These are phyloP conservation scores for Candida peoriensis DNA, from an alignment of 805 yeast species.

Conservation along the genomic window DNA sequence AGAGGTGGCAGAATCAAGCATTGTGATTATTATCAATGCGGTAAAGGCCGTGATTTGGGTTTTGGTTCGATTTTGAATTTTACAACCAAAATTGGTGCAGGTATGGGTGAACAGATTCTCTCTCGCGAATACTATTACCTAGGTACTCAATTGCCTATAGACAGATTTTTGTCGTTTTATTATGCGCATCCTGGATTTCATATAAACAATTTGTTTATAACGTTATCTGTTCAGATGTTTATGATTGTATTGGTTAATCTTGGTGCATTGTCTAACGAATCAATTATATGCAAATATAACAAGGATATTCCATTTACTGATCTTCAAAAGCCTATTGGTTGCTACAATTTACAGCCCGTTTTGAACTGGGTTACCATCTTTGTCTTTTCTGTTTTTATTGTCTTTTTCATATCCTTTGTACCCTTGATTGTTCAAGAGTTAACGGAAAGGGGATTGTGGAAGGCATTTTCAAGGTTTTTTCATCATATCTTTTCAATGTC, in stretches of 20 bases:
- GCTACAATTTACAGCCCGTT: slow-evolving; percentile 83
- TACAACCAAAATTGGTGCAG: slow-evolving; percentile 95
- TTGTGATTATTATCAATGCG: slow-evolving; percentile 94
- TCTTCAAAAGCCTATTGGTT: slow-evolving; percentile 70
- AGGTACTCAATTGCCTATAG: slow-evolving; percentile 86
- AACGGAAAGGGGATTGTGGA: slow-evolving; percentile 78
- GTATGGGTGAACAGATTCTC: slow-evolving; percentile 95
- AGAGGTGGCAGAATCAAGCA: slow-evolving; percentile 95
- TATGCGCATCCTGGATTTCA: slow-evolving; percentile 98
- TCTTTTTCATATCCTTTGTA: slow-evolving; percentile 85
- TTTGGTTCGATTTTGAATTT: slow-evolving; percentile 89
- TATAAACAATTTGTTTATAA: slow-evolving; percentile 82
- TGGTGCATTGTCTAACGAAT: slow-evolving; percentile 73
- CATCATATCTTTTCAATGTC: slow-evolving; percentile 78
- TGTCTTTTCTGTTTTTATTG: slow-evolving; percentile 85
- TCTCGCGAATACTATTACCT: slow-evolving; percentile 89
- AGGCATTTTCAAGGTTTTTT: slow-evolving; percentile 64
- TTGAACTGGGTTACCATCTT: slow-evolving; percentile 85
- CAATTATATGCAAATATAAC: slow-evolving; percentile 63
- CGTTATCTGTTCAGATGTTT: slow-evolving; percentile 81
- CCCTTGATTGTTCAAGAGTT: slow-evolving; percentile 86
- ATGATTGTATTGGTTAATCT: slow-evolving; percentile 74
- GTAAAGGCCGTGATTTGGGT: slow-evolving; percentile 94
- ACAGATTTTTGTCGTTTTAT: slow-evolving; percentile 85
- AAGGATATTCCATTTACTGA: slow-evolving; percentile 69